Evolutionary conservation across 2,329 filamentous ascomycete genomes (phyloP).

Genomic region (Penicillium digitatum): DNA sequence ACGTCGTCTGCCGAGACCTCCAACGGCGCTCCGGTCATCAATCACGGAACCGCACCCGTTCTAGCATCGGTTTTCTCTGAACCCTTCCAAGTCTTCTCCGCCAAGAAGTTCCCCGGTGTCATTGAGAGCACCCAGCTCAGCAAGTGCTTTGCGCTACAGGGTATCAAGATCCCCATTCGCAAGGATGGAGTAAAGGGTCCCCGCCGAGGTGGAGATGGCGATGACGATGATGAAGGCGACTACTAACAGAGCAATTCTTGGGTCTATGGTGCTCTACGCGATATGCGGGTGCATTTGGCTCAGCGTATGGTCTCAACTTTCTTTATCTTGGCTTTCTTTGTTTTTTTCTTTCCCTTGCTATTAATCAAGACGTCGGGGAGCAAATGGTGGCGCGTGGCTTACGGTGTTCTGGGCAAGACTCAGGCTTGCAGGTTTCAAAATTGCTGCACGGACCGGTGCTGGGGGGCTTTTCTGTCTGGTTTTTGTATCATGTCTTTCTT

Average conservation of each 20-base stretch:
- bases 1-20: conserved; percentile 39
- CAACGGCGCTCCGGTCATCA: conserved; percentile 53
- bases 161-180: conserved; percentile 93
- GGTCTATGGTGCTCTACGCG: conserved; percentile 1
- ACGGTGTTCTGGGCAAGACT: conserved; percentile 27
- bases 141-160: conserved; percentile 88
- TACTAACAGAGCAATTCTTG: conserved; percentile 19
- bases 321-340: conserved; percentile 5
- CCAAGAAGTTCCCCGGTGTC: conserved; percentile 97
- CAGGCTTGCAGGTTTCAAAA: conserved; percentile 17
- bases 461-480: conserved; percentile 12
- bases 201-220: conserved; percentile 33
- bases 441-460: conserved; percentile 31
- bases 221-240: conserved; percentile 33
- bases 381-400: conserved; percentile 24
- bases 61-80: conserved; percentile 84
- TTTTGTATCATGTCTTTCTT: conserved; percentile 3
- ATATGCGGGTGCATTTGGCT: not conserved
- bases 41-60: conserved; percentile 72
- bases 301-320: not conserved
- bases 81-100: conserved; percentile 87
- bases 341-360: conserved; percentile 13
- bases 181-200: conserved; percentile 66
- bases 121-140: conserved; percentile 89
- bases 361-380: conserved; percentile 19